Percentiles rank a stretch among this genome's conserved stretches.
phyloP scores from a whole-genome alignment of 2,329 filamentous ascomycete species.

The Cercospora zeina region DNA sequence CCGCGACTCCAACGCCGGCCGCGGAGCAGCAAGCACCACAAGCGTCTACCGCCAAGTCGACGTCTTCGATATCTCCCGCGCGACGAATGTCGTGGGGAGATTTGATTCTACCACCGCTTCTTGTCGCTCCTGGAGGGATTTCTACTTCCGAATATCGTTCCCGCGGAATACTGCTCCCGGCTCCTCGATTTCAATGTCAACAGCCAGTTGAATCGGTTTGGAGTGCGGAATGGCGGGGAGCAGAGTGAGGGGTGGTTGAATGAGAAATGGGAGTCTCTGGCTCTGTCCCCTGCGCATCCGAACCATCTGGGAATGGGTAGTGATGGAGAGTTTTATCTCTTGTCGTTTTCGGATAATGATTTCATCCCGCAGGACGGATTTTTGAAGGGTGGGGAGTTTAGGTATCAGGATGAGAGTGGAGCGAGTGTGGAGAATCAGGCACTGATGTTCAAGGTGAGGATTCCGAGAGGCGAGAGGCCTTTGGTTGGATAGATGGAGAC shows the following conservation, averaged over 20 bases:
- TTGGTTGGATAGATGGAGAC: slow-evolving; percentile 23
- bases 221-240: slow-evolving; percentile 66
- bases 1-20: slow-evolving; percentile 62
- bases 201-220: slow-evolving; percentile 63
- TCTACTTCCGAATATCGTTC: slow-evolving; percentile 56
- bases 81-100: slow-evolving; percentile 63
- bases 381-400: slow-evolving; percentile 58
- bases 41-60: slow-evolving; percentile 66
- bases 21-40: slow-evolving; percentile 55
- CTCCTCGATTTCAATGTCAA: slow-evolving; percentile 64
- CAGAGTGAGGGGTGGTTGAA: slow-evolving; percentile 63
- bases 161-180: slow-evolving; percentile 63
- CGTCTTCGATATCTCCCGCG: slow-evolving; percentile 63
- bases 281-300: slow-evolving; percentile 59
- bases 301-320: slow-evolving; percentile 42
- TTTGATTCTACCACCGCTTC: slow-evolving; percentile 42
- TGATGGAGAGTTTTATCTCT: slow-evolving; percentile 65
- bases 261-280: slow-evolving; percentile 75
- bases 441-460: slow-evolving; percentile 60
- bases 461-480: slow-evolving; percentile 43
- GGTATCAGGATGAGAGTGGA: slow-evolving; percentile 59
- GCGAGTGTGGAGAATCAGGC: slow-evolving; percentile 63
- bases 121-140: slow-evolving; percentile 54
- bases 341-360: slow-evolving; percentile 71
- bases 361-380: slow-evolving; percentile 71